phyloP scores from a whole-genome alignment of 2,329 filamentous ascomycete species.

The Xylariales sp. region DNA sequence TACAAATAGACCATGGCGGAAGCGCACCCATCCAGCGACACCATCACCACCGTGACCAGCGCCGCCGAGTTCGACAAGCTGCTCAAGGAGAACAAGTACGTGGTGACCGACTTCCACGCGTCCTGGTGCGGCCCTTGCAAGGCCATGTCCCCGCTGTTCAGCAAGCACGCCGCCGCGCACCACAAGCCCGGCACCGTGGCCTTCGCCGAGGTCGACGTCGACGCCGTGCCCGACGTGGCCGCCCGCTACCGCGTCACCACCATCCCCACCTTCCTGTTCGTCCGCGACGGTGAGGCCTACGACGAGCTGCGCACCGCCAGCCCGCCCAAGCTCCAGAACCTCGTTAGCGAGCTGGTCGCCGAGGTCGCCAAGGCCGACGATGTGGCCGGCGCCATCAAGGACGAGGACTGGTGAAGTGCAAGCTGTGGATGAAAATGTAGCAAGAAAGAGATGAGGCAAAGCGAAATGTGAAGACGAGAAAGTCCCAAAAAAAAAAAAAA shows the following conservation, averaged over 20 bases:
- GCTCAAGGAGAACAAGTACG: constrained; percentile 52
- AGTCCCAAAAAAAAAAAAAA: too few relatives aligned
- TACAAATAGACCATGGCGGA: neutral
- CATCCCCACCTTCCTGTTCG: constrained; percentile 70
- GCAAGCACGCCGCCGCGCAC: constrained; percentile 43
- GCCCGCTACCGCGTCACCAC: constrained; percentile 62
- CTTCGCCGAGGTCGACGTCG: constrained; percentile 72
- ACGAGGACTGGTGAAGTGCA: constrained; percentile 8
- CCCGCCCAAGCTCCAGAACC: constrained; percentile 48
- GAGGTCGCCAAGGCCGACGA: constrained; percentile 1
- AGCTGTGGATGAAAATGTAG: too few relatives aligned
- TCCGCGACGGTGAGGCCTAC: constrained; percentile 59
- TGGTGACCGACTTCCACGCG: constrained; percentile 47
- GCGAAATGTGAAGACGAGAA: too few relatives aligned
- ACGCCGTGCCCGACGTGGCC: constrained; percentile 60
- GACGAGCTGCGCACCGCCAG: constrained; percentile 65
- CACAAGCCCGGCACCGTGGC: constrained; percentile 46
- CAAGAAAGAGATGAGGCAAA: too few relatives aligned
- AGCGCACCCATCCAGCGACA: too few relatives aligned
- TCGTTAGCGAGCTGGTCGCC: constrained; percentile 34
- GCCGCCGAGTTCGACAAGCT: constrained; percentile 51
- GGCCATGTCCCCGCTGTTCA: constrained; percentile 60
- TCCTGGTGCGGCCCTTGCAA: constrained; percentile 75
- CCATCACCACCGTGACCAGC: constrained; percentile 27
- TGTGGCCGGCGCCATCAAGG: constrained; percentile 6